These are phyloP conservation scores for Acer campestre DNA, from an alignment of 345 rosid species.

Conservation along the genomic window DNA sequence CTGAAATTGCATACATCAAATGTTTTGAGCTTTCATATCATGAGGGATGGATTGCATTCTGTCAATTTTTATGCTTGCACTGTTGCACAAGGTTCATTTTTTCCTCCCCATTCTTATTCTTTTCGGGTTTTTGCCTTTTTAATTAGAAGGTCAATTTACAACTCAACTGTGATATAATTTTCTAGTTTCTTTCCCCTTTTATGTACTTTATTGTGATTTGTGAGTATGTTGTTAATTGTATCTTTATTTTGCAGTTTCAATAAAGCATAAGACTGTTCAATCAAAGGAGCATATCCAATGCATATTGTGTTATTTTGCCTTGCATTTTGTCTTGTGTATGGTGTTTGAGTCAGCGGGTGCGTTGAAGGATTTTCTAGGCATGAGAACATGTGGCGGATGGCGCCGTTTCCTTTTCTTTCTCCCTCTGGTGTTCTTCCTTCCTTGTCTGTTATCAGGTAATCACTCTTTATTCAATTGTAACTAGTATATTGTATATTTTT, in stretches of 20 bases:
- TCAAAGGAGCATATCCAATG: not conserved
- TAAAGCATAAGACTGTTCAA: not conserved
- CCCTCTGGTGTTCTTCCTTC: conserved; percentile 60
- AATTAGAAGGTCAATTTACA: not conserved
- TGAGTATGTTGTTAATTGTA: not conserved
- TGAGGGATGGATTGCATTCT: not conserved
- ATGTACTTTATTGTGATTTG: not conserved
- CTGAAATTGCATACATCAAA: not conserved
- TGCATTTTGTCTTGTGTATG: not conserved
- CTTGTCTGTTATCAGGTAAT: conserved; percentile 59
- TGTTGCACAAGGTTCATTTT: not conserved
- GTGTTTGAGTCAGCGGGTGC: not conserved
- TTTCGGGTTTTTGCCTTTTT: not conserved
- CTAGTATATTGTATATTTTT: not conserved
- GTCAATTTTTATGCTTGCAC: not conserved
- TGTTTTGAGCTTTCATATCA: not conserved
- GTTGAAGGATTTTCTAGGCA: conserved; percentile 20
- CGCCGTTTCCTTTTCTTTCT: conserved; percentile 55
- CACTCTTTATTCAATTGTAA: not conserved
- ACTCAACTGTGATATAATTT: not conserved
- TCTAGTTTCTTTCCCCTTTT: not conserved
- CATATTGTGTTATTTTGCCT: not conserved
- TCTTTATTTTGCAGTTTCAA: not conserved
- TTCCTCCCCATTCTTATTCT: too few relatives aligned
- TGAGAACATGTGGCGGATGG: conserved; percentile 69